A percentile compares a stretch with the other conserved stretches of the same genome.
Conservation (phyloP, 2,329 filamentous ascomycete genomes). For the Orbilia javanica region DNA sequence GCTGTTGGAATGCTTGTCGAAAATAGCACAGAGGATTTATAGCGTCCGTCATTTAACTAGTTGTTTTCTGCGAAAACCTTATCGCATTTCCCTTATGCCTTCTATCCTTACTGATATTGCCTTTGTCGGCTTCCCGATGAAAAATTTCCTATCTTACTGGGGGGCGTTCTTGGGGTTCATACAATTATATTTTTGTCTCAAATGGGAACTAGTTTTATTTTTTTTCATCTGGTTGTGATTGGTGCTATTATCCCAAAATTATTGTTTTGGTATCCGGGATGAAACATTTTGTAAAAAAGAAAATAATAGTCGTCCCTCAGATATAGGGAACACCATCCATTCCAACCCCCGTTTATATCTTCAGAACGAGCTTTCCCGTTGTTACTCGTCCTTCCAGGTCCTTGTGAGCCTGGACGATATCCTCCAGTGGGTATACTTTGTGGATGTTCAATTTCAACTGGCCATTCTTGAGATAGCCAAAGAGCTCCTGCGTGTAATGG, state of each 20-base stretch:
- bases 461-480: slow-evolving; percentile 76
- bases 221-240: not conserved
- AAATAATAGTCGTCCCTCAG: not conserved
- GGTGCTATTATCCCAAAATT: not conserved
- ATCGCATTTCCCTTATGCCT: not conserved
- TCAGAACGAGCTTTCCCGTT: slow-evolving; percentile 83
- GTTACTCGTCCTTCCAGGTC: slow-evolving; percentile 85
- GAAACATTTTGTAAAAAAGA: not conserved
- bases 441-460: slow-evolving; percentile 81
- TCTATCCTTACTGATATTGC: not conserved
- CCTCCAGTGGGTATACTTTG: slow-evolving; percentile 79
- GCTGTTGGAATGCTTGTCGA: slow-evolving; percentile 75
- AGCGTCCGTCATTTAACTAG: not conserved
- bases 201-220: slow-evolving; percentile 1
- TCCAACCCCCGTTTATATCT: slow-evolving; percentile 67
- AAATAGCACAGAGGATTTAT: slow-evolving; percentile 44
- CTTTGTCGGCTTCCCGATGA: not conserved
- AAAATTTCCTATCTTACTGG: not conserved
- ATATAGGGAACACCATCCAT: not conserved
- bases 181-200: not conserved
- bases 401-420: slow-evolving; percentile 78
- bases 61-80: not conserved
- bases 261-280: not conserved
- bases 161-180: slow-evolving; percentile 9
- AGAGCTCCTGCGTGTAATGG: slow-evolving; percentile 78